Evolutionary conservation across 345 rosid species (phyloP), one percentile per base, ranked within the genome.

Genomic region (Barbarea vulgaris): DNA sequence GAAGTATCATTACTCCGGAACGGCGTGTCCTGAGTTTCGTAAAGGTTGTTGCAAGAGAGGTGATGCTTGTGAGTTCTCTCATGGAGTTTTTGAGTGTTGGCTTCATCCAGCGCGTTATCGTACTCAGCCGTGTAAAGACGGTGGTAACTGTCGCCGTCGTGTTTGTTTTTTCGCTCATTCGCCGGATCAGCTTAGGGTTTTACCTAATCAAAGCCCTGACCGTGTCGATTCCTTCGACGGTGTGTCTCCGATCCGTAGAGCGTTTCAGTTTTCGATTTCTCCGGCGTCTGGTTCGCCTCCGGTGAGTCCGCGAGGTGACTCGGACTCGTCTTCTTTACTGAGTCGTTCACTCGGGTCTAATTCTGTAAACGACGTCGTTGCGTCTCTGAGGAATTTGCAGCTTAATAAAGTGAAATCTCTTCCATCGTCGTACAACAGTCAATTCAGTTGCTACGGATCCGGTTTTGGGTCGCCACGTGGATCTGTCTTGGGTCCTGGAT

Each of bases 61-160:
- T 0, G 98, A 94, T 39, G 54, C 84, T 3, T 94, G 98, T 31
- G 97, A 94, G 89, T 87, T 86, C 15, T 89, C 98, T 5, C 98
- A 94, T 37, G 98, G 98, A 3, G 98, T 94, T 34, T 94, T 94
- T n/a, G 98, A 94, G 87, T 88, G 97, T 79, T 94, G 98, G 98
- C 93, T 94, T 3, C 98, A 94, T 55, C 98, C 98, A 1, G 87
- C 91, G 0, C 83, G 98, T 17, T 94, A 94, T 48, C 81, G 98
- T 0, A 94, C 97, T 12, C 96, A 90, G 88, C 95, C 96, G 21
- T 94, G 98, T 56, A 94, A 94, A 79, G 97, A 94, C 68, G 97
- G 98, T 1, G 62, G 78, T 31, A 73, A 68, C 63, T 94, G 98
- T 47, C 73, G 85, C 55, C 85, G 98, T 15, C 83, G 93, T 21